Evolutionary conservation across 352 stramenopile genomes (phyloP).

Genomic region (Phytophthora colocasiae): DNA sequence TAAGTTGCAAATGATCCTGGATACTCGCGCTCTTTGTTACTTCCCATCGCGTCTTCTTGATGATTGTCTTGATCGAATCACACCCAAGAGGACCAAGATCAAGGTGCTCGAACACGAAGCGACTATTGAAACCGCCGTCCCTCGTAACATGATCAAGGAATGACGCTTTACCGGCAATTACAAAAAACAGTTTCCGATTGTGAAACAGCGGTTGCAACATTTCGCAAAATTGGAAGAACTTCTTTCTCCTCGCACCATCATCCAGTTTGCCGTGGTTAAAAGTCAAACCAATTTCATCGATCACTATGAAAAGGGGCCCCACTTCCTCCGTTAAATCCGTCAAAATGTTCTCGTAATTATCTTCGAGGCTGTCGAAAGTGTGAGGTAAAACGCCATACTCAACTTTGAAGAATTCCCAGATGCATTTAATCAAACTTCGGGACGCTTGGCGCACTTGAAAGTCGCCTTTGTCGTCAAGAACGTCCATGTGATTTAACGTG

Average conservation of each 20-base stretch:
- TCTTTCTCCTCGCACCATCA: not conserved
- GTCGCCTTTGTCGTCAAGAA: not conserved
- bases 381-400: not conserved
- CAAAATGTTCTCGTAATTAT: not conserved
- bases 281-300: constrained; percentile 25
- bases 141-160: constrained; percentile 12
- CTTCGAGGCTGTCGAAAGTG: too few species aligned
- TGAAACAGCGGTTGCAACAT: constrained; percentile 3
- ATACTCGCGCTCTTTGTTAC: too few species aligned
- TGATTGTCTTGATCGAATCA: not conserved
- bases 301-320: constrained; percentile 30
- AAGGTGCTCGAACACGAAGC: not conserved
- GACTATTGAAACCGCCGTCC: too few species aligned
- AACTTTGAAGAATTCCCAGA: not conserved
- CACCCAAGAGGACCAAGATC: not conserved
- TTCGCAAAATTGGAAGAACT: not conserved
- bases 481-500: not conserved
- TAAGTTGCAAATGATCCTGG: not conserved
- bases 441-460: not conserved
- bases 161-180: constrained; percentile 15
- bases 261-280: not conserved
- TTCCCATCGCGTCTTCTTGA: not conserved
- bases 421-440: not conserved
- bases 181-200: constrained; percentile 13
- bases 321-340: constrained; percentile 19